phyloP scores from a whole-genome alignment of 257 asterid genomes.

The Buddleja alternifolia region DNA sequence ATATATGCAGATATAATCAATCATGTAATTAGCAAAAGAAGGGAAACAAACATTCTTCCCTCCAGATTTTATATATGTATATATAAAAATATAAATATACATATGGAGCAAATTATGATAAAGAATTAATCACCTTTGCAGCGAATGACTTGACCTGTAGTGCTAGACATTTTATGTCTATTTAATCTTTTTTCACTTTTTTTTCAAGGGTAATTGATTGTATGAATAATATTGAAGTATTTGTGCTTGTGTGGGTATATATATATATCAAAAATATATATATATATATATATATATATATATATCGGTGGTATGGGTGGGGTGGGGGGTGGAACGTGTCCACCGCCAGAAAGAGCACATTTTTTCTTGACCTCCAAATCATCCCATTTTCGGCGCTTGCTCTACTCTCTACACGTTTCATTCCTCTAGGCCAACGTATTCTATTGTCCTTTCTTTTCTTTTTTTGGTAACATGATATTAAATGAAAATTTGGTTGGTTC shows the following conservation, averaged over 20 bases:
- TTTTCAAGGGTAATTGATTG: not conserved
- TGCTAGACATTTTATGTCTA: slow-evolving; percentile 42
- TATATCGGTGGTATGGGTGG: not conserved
- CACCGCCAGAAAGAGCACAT: not conserved
- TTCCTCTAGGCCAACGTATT: not conserved
- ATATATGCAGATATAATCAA: no score
- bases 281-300: not conserved
- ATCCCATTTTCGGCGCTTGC: no score
- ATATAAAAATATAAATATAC: no score
- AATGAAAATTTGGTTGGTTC: no score
- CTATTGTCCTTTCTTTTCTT: no score
- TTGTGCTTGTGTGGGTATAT: not conserved
- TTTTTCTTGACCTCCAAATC: no score
- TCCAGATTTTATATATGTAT: no score
- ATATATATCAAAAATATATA: not conserved
- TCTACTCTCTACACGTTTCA: not conserved
- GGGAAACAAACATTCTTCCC: no score
- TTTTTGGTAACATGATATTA: no score
- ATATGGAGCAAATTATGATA: not conserved
- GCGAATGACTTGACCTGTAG: slow-evolving; percentile 53
- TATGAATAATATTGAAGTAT: no score
- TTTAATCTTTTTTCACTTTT: not conserved
- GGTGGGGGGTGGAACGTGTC: slow-evolving; percentile 7
- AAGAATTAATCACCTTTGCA: slow-evolving; percentile 58
- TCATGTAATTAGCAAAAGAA: no score